Evolutionary conservation across 768 basidiomycete genomes (phyloP).

Genomic region (Termitomyces sp.): DNA sequence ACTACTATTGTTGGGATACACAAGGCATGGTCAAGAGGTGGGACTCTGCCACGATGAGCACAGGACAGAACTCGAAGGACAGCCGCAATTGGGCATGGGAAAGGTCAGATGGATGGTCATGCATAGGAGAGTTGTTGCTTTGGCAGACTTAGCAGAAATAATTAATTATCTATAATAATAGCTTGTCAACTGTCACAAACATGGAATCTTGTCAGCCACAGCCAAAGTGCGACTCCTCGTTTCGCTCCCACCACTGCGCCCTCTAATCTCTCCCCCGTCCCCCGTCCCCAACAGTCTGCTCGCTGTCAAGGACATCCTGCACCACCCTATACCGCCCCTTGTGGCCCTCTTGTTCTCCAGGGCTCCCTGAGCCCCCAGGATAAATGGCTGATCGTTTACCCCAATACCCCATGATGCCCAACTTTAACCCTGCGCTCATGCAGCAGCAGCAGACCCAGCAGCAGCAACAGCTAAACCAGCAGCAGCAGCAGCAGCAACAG

Average conservation of each 20-base stretch:
- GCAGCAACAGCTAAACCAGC: conserved; percentile 31
- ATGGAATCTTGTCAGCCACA: conserved; percentile 41
- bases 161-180: conserved; percentile 8
- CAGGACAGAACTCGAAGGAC: conserved; percentile 5
- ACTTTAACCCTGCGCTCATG: conserved; percentile 40
- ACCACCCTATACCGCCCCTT: conserved; percentile 18
- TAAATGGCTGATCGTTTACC: conserved; percentile 60
- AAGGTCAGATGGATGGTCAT: conserved; percentile 4
- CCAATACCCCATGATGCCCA: conserved; percentile 51
- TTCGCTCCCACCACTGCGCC: conserved; percentile 58
- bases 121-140: neutral
- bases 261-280: conserved; percentile 22
- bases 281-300: conserved; percentile 19
- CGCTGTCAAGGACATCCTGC: conserved; percentile 9
- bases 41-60: neutral
- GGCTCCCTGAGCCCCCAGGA: conserved; percentile 25
- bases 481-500: conserved; percentile 33
- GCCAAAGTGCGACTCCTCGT: conserved; percentile 41
- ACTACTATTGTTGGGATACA: neutral
- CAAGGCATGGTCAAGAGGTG: neutral
- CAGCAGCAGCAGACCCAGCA: conserved; percentile 40
- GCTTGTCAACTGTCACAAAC: conserved; percentile 40
- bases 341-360: conserved; percentile 20
- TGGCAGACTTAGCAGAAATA: conserved; percentile 1
- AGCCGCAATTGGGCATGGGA: conserved; percentile 5